phyloP scores from a whole-genome alignment of 2,329 filamentous ascomycete genomes.

The Claviceps digitariae region DNA sequence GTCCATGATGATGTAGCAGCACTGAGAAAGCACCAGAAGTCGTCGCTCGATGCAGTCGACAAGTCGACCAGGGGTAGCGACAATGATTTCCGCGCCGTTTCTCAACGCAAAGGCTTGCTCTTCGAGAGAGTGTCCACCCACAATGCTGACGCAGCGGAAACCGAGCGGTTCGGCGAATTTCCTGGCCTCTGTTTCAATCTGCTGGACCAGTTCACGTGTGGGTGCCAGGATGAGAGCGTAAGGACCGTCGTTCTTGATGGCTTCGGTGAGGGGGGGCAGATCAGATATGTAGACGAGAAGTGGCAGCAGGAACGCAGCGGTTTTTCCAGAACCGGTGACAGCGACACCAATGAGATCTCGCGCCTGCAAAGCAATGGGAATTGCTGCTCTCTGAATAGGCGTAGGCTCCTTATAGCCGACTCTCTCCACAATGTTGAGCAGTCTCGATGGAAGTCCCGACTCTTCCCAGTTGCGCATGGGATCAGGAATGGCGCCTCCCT shows the following conservation, averaged over 20 bases:
- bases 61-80: constrained; percentile 93
- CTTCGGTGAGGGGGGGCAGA: constrained; percentile 69
- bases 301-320: constrained; percentile 84
- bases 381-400: constrained; percentile 84
- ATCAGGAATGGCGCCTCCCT: constrained; percentile 82
- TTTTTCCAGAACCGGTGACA: constrained; percentile 97
- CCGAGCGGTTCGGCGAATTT: constrained; percentile 86
- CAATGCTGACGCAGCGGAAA: constrained; percentile 90
- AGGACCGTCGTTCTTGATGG: constrained; percentile 84
- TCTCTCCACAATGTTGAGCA: constrained; percentile 68
- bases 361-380: constrained; percentile 84
- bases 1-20: constrained; percentile 98
- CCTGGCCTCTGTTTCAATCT: constrained; percentile 86
- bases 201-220: constrained; percentile 92
- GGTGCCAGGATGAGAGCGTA: constrained; percentile 96
- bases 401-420: constrained; percentile 90
- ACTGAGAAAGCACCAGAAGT: constrained; percentile 84
- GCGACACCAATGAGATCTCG: constrained; percentile 97
- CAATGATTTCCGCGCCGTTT: constrained; percentile 92
- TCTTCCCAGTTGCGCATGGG: constrained; percentile 94
- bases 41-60: constrained; percentile 94
- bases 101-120: constrained; percentile 83
- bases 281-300: constrained; percentile 90
- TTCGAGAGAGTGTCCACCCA: constrained; percentile 92
- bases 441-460: constrained; percentile 59